A percentile compares a stretch with the other conserved stretches of the same genome.
phyloP scores from a whole-genome alignment of 164 flowering plant species.

The Nymphaea colorata region DNA sequence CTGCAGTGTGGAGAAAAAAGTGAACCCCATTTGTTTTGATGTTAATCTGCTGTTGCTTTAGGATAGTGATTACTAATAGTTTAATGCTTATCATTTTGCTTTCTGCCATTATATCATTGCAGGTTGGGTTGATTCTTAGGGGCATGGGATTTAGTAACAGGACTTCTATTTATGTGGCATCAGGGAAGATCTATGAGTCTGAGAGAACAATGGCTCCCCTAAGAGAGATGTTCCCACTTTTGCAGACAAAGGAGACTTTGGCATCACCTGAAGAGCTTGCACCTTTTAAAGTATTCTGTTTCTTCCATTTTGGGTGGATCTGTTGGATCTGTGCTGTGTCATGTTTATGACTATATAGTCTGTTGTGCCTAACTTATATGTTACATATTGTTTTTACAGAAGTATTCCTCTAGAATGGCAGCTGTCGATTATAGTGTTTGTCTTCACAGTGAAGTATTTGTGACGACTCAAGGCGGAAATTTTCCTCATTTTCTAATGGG shows the following conservation, averaged over 20 bases:
- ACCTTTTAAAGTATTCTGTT: constrained; percentile 45
- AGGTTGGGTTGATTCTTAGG: constrained; percentile 98
- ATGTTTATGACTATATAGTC: background rate
- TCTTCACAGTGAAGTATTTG: constrained; percentile 96
- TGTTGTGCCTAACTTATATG: background rate
- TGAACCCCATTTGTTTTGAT: background rate
- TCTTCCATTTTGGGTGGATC: background rate
- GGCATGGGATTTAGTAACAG: constrained; percentile 92
- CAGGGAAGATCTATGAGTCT: constrained; percentile 83
- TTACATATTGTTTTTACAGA: constrained; percentile 26
- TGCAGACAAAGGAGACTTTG: constrained; percentile 69
- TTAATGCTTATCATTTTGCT: background rate
- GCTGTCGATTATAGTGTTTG: constrained; percentile 96
- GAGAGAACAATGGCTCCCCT: constrained; percentile 79
- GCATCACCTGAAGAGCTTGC: constrained; percentile 74
- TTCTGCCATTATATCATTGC: constrained; percentile 1
- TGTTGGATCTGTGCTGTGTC: background rate
- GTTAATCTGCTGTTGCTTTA: background rate
- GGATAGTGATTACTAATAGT: too few relatives aligned
- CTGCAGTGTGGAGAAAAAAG: too few relatives aligned
- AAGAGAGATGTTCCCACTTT: constrained; percentile 77
- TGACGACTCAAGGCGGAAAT: constrained; percentile 96
- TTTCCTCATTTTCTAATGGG: constrained; percentile 91
- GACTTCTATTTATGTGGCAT: constrained; percentile 83
- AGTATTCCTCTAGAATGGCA: constrained; percentile 94